A percentile compares a stretch with the other conserved stretches of the same genome.
phyloP scores from a whole-genome alignment of 2,329 filamentous ascomycete species.

The Colletotrichum tanaceti region DNA sequence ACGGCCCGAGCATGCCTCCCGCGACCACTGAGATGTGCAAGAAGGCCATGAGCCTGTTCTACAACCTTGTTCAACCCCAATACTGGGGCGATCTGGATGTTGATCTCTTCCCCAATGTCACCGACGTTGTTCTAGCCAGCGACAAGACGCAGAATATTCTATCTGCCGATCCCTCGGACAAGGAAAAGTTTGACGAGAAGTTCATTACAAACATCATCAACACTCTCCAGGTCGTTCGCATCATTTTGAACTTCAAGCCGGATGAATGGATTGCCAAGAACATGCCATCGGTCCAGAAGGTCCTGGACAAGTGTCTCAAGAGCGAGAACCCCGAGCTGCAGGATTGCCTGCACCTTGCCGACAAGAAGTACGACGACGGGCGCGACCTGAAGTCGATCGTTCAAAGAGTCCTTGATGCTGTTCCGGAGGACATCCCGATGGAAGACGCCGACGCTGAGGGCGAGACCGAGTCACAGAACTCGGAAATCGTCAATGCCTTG shows the following conservation, averaged over 20 bases:
- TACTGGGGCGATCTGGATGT: conserved; percentile 95
- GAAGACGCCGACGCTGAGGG: conserved; percentile 85
- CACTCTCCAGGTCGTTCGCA: conserved; percentile 89
- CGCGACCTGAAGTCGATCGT: conserved; percentile 80
- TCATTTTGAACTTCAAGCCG: conserved; percentile 87
- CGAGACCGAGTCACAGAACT: conserved; percentile 81
- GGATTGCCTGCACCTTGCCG: conserved; percentile 84
- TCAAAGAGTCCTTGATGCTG: conserved; percentile 85
- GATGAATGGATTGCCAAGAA: conserved; percentile 91
- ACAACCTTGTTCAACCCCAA: conserved; percentile 84
- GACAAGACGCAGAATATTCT: conserved; percentile 77
- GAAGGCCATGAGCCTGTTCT: conserved; percentile 83
- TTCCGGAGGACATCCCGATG: conserved; percentile 82
- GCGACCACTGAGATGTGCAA: conserved; percentile 82
- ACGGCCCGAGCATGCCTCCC: conserved; percentile 61
- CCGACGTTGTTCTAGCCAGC: conserved; percentile 83
- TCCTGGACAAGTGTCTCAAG: conserved; percentile 88
- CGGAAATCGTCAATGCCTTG: conserved; percentile 87
- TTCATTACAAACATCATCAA: conserved; percentile 92
- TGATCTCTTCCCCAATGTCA: conserved; percentile 90
- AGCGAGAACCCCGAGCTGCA: conserved; percentile 93
- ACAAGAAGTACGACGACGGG: conserved; percentile 76
- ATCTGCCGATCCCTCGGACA: conserved; percentile 68
- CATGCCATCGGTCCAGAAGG: conserved; percentile 81
- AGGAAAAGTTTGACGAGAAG: conserved; percentile 83